phyloP scores from a whole-genome alignment of 2,329 filamentous ascomycete genomes.

The Aspergillus pseudoglaucus region DNA sequence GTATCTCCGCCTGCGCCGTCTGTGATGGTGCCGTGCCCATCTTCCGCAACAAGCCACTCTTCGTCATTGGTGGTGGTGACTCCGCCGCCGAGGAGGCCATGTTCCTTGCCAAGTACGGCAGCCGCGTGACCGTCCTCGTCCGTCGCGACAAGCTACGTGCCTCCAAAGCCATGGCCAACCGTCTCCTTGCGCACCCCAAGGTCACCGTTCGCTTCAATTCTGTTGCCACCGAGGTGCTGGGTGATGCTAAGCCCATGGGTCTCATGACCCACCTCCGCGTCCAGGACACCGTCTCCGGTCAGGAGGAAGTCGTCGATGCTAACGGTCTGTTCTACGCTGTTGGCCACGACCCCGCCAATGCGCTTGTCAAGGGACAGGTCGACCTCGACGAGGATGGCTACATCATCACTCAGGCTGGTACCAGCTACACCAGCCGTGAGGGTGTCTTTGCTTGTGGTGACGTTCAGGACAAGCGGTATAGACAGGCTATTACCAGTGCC shows the following conservation, averaged over 20 bases:
- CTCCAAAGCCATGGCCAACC: constrained; percentile 83
- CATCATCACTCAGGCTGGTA: constrained; percentile 80
- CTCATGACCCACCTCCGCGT: constrained; percentile 85
- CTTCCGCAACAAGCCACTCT: constrained; percentile 91
- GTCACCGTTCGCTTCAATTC: constrained; percentile 84
- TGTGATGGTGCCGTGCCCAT: constrained; percentile 96
- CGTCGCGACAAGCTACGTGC: constrained; percentile 80
- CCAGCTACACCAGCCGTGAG: constrained; percentile 76
- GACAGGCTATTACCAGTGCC: constrained; percentile 95
- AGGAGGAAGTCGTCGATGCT: constrained; percentile 76
- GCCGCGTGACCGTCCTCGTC: constrained; percentile 89
- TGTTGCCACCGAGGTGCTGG: constrained; percentile 73
- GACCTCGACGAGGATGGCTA: constrained; percentile 87
- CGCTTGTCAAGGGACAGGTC: constrained; percentile 84
- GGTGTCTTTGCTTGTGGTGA: constrained; percentile 96
- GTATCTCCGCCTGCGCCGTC: constrained; percentile 92
- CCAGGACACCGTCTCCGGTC: constrained; percentile 68
- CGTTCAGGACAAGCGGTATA: constrained; percentile 96
- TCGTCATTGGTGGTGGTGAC: constrained; percentile 94
- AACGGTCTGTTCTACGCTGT: constrained; percentile 97
- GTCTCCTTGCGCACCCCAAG: constrained; percentile 77
- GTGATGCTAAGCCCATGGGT: constrained; percentile 65
- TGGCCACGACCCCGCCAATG: constrained; percentile 88
- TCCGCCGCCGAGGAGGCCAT: constrained; percentile 95
- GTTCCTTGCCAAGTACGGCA: constrained; percentile 96